Evolutionary conservation across 768 basidiomycete species (phyloP).

Genomic region (Lactifluus echinatus): DNA sequence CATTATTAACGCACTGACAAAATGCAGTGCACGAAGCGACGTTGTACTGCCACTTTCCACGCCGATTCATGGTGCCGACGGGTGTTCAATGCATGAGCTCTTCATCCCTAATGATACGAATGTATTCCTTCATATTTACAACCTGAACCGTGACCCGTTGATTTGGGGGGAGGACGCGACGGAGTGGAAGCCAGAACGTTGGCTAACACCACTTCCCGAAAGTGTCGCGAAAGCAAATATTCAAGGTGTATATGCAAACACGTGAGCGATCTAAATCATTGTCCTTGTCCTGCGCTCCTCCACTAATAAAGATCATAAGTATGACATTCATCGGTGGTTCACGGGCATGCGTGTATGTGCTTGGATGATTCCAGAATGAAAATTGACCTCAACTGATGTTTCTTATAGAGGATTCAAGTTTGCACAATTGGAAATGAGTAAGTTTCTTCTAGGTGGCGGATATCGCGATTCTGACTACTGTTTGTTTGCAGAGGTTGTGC

Average conservation of each 20-base stretch:
- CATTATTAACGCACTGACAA: not conserved
- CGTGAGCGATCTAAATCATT: constrained; percentile 15
- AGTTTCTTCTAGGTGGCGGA: not conserved
- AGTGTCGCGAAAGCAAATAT: constrained; percentile 23
- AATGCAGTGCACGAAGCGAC: not conserved
- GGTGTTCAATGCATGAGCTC: constrained; percentile 5
- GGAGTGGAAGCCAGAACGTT: constrained; percentile 39
- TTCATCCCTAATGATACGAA: not conserved
- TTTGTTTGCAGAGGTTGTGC: not conserved
- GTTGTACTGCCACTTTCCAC: not conserved
- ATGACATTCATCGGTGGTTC: constrained; percentile 1
- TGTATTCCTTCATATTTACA: too few species aligned
- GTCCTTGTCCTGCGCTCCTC: too few species aligned
- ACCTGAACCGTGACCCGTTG: not conserved
- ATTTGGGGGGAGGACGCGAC: constrained; percentile 36
- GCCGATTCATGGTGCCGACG: not conserved
- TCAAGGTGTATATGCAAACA: constrained; percentile 24
- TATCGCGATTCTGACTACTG: not conserved
- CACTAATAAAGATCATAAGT: not conserved
- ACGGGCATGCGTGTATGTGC: constrained; percentile 7
- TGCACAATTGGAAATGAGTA: constrained; percentile 2
- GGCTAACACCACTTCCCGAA: constrained; percentile 25
- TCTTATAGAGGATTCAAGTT: constrained; percentile 7
- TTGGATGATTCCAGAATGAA: not conserved
- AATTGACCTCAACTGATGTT: not conserved